Percentiles rank a stretch among this genome's conserved stretches.
phyloP scores from a whole-genome alignment of 2,329 filamentous ascomycete genomes.

The Calonectria honghensis region DNA sequence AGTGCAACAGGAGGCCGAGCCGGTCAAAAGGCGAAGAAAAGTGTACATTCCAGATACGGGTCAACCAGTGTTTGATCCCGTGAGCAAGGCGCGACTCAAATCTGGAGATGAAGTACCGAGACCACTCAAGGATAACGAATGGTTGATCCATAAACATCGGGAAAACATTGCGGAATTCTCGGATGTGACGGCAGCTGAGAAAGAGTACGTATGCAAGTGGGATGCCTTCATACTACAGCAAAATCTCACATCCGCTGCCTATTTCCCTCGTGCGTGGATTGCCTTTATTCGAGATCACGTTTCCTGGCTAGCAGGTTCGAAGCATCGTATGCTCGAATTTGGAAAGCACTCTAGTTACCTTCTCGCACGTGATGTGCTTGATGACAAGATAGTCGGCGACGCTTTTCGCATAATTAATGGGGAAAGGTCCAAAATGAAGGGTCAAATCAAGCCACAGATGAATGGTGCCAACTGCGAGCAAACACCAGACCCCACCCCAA shows the following conservation, averaged over 20 bases:
- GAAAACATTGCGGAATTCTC: conserved; percentile 75
- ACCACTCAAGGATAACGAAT: conserved; percentile 67
- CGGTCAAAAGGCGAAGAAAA: conserved; percentile 53
- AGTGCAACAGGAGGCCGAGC: conserved; percentile 21
- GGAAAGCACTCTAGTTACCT: conserved; percentile 73
- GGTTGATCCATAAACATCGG: conserved; percentile 76
- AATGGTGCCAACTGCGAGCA: conserved; percentile 41
- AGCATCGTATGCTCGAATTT: conserved; percentile 71
- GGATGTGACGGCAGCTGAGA: conserved; percentile 72
- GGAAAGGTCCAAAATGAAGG: conserved; percentile 59
- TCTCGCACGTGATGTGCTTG: conserved; percentile 68
- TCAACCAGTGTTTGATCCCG: conserved; percentile 74
- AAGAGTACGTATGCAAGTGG: conserved; percentile 76
- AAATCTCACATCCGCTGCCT: conserved; percentile 70
- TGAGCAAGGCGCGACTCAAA: conserved; percentile 72
- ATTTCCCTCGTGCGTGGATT: conserved; percentile 71
- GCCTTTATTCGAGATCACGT: conserved; percentile 71
- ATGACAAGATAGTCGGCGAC: conserved; percentile 65
- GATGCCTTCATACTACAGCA: conserved; percentile 72
- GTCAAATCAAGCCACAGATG: conserved; percentile 33
- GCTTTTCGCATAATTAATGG: conserved; percentile 66
- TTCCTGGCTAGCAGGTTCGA: conserved; percentile 70
- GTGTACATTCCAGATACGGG: conserved; percentile 69
- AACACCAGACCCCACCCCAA: conserved; percentile 45
- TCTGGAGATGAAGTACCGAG: conserved; percentile 69